Evolutionary conservation across 2,329 filamentous ascomycete species (phyloP), one percentile per base, ranked within the genome.

Genomic region (Eurotiales sp.): DNA sequence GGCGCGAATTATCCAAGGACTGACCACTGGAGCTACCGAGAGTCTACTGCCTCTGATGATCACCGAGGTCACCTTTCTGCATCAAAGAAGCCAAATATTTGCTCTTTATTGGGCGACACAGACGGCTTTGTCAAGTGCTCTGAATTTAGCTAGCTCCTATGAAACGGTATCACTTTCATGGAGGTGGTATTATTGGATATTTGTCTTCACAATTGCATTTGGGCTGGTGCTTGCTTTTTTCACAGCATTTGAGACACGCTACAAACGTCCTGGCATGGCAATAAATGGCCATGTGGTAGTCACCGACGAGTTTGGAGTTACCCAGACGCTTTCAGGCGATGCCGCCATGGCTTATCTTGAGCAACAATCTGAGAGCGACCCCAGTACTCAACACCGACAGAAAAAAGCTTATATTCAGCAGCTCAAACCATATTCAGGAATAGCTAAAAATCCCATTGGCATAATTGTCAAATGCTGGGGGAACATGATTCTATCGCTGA

Each of bases 161-260:
- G 57, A 69, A 23, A 66, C 63, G 2, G 65, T 63, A 1, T 64
- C 64, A 4, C 55, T 68, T 0, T 63, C 64, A 1, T 73, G 72
- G 71, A 59, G 69, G 32, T 74, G 70, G 67, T 73, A 70, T 56
- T 74, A 73, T 44, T 71, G 67, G 66, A 61, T 73, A 1, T 69
- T 69, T 17, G 63, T 62, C 8, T 68, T 70, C 36, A 61, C 70
- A 4, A 57, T 66, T 8, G 67, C 58, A 8, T 46, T 65, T 5
- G 68, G 69, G 1, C 56, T 72, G 8, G 42, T 77, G 54, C 48
- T 74, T 21, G 56, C 69, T 52, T 42, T 73, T 57, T 63, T 74
- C 55, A 50, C 67, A 50, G 58, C 70, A 49, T 66, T 77, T 52
- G 66, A 79, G 65, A 65, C 72, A 0, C 59, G 62, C 17, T 74